Percentiles rank a stretch among this genome's conserved stretches.
phyloP scores from a whole-genome alignment of 2,329 filamentous ascomycete genomes.

The Ophiognomonia clavigignenti-juglandacearum region DNA sequence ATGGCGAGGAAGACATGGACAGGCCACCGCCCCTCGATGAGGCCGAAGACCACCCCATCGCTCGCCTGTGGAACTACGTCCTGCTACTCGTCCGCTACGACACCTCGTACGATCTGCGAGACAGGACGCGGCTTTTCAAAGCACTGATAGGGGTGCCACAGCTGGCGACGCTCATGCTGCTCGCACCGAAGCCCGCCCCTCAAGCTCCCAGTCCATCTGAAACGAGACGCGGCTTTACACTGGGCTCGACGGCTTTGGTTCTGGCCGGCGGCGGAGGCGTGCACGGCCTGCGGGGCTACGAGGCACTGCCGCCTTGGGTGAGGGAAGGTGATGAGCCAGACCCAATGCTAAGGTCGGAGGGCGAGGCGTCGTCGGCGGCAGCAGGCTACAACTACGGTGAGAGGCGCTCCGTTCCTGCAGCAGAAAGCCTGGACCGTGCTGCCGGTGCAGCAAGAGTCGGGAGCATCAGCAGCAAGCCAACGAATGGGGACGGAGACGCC shows the following conservation, averaged over 20 bases:
- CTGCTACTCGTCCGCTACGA: conserved; percentile 86
- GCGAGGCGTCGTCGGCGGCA: conserved; percentile 34
- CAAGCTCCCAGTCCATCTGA: conserved; percentile 88
- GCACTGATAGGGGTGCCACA: conserved; percentile 78
- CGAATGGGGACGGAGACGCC: conserved; percentile 45
- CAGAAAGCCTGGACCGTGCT: conserved; percentile 59
- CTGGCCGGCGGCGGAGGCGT: conserved; percentile 71
- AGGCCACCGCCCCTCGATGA: conserved; percentile 27
- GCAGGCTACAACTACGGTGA: conserved; percentile 33
- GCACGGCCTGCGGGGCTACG: conserved; percentile 74
- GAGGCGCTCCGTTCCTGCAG: conserved; percentile 48
- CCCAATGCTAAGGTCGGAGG: conserved; percentile 59
- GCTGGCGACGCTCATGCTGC: conserved; percentile 81
- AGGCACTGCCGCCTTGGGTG: conserved; percentile 80
- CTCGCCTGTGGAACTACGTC: conserved; percentile 77
- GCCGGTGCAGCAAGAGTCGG: conserved; percentile 25
- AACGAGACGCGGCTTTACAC: conserved; percentile 66
- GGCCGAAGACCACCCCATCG: conserved; percentile 62
- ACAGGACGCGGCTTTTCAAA: conserved; percentile 84
- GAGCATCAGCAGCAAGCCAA: conserved; percentile 29
- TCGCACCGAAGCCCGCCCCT: conserved; percentile 91
- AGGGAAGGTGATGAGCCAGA: conserved; percentile 75
- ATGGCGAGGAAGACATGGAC: conserved; percentile 25
- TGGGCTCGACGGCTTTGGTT: conserved; percentile 83
- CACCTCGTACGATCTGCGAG: conserved; percentile 88